These are phyloP conservation scores for Colletotrichum trifolii DNA, from an alignment of 2,329 filamentous ascomycete species.

Conservation along the genomic window DNA sequence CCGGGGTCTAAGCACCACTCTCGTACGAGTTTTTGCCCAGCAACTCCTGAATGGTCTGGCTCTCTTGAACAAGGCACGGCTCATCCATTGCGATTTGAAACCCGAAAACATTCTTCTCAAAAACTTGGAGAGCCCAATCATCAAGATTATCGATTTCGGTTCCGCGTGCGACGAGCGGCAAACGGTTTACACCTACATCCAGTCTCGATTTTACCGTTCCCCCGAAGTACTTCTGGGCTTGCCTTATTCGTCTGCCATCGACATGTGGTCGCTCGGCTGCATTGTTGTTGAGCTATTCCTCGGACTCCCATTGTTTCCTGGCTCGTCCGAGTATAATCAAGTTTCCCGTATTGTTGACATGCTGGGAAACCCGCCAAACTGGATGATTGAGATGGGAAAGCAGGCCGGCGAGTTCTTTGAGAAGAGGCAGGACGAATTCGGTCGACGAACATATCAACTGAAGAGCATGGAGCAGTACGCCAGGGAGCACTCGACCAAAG, in stretches of 20 bases:
- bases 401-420: slow-evolving; percentile 98
- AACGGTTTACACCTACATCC: slow-evolving; percentile 99
- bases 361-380: slow-evolving; percentile 94
- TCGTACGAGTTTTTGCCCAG: slow-evolving; percentile 97
- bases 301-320: slow-evolving; percentile 92
- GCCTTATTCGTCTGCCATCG: slow-evolving; percentile 97
- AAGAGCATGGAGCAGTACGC: slow-evolving; percentile 99
- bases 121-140: slow-evolving; percentile 98
- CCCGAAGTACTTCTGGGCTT: slow-evolving; percentile 95
- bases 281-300: slow-evolving; percentile 98
- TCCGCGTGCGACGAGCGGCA: slow-evolving; percentile 98
- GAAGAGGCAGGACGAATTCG: slow-evolving; percentile 90
- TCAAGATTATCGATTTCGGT: slow-evolving; percentile 99
- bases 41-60: slow-evolving; percentile 93
- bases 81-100: slow-evolving; percentile 98
- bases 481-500: slow-evolving; percentile 93
- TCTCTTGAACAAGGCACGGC: slow-evolving; percentile 91
- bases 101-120: slow-evolving; percentile 98
- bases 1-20: slow-evolving; percentile 93
- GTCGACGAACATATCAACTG: slow-evolving; percentile 87
- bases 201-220: slow-evolving; percentile 97
- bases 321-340: slow-evolving; percentile 98
- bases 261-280: slow-evolving; percentile 99
- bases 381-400: slow-evolving; percentile 99
- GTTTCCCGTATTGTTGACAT: slow-evolving; percentile 98